phyloP scores from a whole-genome alignment of 202 grass and related monocot species.

The Bolboschoenoplectus hybrid region DNA sequence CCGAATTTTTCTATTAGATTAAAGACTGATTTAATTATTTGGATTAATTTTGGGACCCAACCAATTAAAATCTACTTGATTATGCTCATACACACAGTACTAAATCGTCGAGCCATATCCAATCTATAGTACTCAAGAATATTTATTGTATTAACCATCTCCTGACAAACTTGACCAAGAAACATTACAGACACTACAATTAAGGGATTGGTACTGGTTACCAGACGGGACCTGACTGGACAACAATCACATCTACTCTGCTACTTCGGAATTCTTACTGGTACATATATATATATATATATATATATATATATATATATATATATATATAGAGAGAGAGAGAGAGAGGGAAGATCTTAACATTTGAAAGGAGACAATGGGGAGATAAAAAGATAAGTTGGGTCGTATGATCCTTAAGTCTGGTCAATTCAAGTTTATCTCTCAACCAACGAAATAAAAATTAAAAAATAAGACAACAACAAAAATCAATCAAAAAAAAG shows the following conservation, averaged over 20 bases:
- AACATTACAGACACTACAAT: not conserved
- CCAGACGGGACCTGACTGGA: not conserved
- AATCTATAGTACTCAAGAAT: not conserved
- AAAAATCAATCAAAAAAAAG: not conserved
- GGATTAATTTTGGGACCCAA: not conserved
- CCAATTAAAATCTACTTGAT: not conserved
- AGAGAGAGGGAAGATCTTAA: not conserved
- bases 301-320: too few relatives aligned
- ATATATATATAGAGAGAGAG: too few relatives aligned
- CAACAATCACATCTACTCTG: not conserved
- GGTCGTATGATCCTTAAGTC: not conserved
- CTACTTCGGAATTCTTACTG: not conserved
- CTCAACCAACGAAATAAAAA: not conserved
- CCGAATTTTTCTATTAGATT: too few relatives aligned
- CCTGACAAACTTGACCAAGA: not conserved
- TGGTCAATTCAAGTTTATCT: not conserved
- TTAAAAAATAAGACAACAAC: not conserved
- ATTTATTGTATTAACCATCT: not conserved
- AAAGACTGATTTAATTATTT: too few relatives aligned
- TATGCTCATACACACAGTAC: not conserved
- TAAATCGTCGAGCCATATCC: not conserved
- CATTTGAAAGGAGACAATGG: not conserved
- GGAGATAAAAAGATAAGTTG: not conserved
- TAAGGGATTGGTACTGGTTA: not conserved
- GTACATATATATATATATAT: too few relatives aligned